Evolutionary conservation across 305 asterid species (phyloP), one percentile per base, ranked within the genome.

Genomic region (Coffea humblotiana): DNA sequence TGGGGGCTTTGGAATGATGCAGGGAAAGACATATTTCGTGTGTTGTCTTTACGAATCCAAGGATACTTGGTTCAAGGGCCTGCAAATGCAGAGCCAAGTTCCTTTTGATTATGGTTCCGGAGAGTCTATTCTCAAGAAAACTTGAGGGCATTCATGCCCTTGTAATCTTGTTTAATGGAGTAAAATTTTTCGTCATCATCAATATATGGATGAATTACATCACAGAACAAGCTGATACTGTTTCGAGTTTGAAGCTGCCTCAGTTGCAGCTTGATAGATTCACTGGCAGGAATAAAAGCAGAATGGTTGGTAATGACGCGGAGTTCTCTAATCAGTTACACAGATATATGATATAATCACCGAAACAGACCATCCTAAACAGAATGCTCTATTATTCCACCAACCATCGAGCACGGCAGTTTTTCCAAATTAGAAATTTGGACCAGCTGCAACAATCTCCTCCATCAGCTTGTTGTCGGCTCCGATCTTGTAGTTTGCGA

Each of bases 381-480:
- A 71, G 1, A 32, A 47, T 14, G 56, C 71, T 21, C 47, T 45
- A 35, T 78, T 81, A 69, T 81, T 43, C 77, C 74, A 65, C 29
- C 54, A 63, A n/a, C 37, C 77, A 76, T 72, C 51, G 48, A 45
- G 16, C 29, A 11, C 21, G 21, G 40, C 43, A 71, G 49, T 54
- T 67, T 65, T 51, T 52, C 63, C 27, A 69, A 80, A 47, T 85
- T 84, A 91, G 86, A 90, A 88, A 80, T 85, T 90, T 13, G 98
- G 97, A 54, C 98, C 98, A 76, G 97, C 97, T 8, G 96, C 96
- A 14, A 94, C 81, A 79, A 94, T 94, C 89, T 92, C 88, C 85
- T 90, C 90, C 18, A 97, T 84, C 58, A 94, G 91, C 60, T 81
- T 88, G 84, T 77, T 84, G 82, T 90, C 97, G 12, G 92, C 32